Base-by-base conservation (phyloP, 352 stramenopile species). In the Phytophthora quininea region DNA sequence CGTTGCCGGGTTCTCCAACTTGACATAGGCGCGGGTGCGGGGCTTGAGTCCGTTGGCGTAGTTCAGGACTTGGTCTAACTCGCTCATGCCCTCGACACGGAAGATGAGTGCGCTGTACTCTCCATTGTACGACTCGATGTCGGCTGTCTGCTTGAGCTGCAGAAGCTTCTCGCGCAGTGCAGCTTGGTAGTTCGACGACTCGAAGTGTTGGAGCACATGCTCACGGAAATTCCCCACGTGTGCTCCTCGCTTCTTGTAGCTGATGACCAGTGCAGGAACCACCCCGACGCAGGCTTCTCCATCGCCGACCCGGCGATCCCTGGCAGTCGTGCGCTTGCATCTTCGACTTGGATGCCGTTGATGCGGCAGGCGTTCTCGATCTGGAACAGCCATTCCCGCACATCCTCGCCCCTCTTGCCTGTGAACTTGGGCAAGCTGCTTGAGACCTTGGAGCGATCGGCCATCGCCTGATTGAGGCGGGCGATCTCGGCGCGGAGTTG, bases 401-500 rank as follows among this genome's bases (percentile, higher is more conserved):
- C 29, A 40, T 53, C 58, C 45, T 64, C 48, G 3, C 58, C 48
- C 9, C 30, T 11, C 30, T 64, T 64, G 35, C 48, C 58, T 10
- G 37, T 64, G 48, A 64, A 58, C 48, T 58, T 58, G 4, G 58
- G 30, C 38, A 64, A n/a, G 15, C 47, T 58, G 35, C 8, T 58
- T 6, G 58, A 48, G 9, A 64, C 43, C 15, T 9, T 11, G 2
- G 50, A 48, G 40, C 24, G 30, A 12, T 24, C 50, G 14, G 59
- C 49, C 32, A 66, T 59, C 19, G 8, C 59, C 54, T 66, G 49
- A 11, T 59, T 59, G 1, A 66, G 42, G 30, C 50, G 40, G n/a
- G 48, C 42, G 9, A 66, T 60, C 31, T 66, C 50, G 7, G 59
- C 59, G 1, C 9, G 31, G 42, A 66, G 50, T 8, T 65, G 49